Percentiles rank a stretch among this genome's conserved stretches.
phyloP scores from a whole-genome alignment of 306 rosid genomes.

The Vigna angularis region DNA sequence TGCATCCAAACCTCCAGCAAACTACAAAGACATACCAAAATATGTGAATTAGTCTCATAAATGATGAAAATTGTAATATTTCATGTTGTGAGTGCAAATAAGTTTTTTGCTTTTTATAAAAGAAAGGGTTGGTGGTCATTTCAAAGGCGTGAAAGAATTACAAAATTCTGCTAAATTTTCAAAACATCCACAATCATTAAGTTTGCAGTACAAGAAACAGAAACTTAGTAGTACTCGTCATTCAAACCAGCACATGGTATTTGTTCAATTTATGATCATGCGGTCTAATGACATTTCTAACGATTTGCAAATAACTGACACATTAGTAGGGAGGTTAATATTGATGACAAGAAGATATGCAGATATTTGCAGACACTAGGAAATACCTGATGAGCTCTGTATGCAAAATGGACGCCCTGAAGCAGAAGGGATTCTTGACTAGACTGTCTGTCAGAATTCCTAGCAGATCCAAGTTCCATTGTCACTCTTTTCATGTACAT shows the following conservation, averaged over 20 bases:
- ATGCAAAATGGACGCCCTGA: slow-evolving; percentile 79
- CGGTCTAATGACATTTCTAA: no score
- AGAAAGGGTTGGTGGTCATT: background rate
- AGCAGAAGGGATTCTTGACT: slow-evolving; percentile 86
- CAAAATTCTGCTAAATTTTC: no score
- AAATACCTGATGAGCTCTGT: slow-evolving; percentile 83
- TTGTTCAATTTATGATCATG: no score
- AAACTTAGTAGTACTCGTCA: no score
- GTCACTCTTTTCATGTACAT: slow-evolving; percentile 81
- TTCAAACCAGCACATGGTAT: no score
- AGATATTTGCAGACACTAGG: slow-evolving; percentile 6
- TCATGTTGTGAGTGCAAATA: background rate
- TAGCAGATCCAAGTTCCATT: slow-evolving; percentile 68
- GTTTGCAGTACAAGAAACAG: no score
- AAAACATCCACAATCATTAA: no score
- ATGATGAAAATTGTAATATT: background rate
- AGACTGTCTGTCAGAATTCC: slow-evolving; percentile 65
- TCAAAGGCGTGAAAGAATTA: no score
- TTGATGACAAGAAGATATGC: background rate
- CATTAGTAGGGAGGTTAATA: no score
- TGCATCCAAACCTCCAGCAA: slow-evolving; percentile 87
- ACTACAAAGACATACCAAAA: slow-evolving; percentile 53
- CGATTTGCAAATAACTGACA: no score
- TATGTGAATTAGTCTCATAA: background rate
- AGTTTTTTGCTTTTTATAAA: background rate